A percentile compares a stretch with the other conserved stretches of the same genome.
These are phyloP conservation scores for Aspergillus vadensis DNA, from an alignment of 2,329 filamentous ascomycete genomes.

Conservation along the genomic window DNA sequence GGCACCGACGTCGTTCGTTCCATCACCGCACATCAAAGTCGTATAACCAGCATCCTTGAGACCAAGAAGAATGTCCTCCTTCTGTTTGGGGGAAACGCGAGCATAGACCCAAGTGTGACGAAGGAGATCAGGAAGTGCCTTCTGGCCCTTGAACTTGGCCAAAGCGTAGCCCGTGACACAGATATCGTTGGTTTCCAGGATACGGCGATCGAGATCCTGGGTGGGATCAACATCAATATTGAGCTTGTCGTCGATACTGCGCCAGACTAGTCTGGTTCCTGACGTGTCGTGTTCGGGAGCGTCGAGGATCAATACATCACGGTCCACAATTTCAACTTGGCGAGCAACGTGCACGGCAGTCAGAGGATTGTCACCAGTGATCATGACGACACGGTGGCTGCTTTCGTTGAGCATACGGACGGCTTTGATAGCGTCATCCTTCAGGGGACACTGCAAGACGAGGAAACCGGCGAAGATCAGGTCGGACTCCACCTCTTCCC, in stretches of 20 bases:
- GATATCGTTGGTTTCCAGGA: slow-evolving; percentile 83
- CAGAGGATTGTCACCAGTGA: slow-evolving; percentile 95
- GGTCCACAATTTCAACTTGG: slow-evolving; percentile 95
- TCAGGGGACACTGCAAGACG: slow-evolving; percentile 91
- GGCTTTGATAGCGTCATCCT: slow-evolving; percentile 91
- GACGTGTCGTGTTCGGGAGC: slow-evolving; percentile 86
- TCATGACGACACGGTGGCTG: slow-evolving; percentile 98
- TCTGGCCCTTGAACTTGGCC: slow-evolving; percentile 80
- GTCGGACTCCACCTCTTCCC: slow-evolving; percentile 84
- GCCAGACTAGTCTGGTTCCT: slow-evolving; percentile 84
- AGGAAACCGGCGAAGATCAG: slow-evolving; percentile 92
- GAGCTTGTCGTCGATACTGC: slow-evolving; percentile 87
- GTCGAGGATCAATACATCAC: slow-evolving; percentile 91
- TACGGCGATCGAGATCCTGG: slow-evolving; percentile 75
- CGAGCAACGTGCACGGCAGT: slow-evolving; percentile 94
- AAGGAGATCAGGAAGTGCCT: slow-evolving; percentile 74
- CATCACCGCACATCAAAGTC: slow-evolving; percentile 97
- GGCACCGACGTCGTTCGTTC: slow-evolving; percentile 96
- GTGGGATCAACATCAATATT: slow-evolving; percentile 83
- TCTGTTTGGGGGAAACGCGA: slow-evolving; percentile 96
- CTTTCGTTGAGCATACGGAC: slow-evolving; percentile 98
- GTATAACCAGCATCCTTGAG: slow-evolving; percentile 97
- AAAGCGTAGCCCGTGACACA: slow-evolving; percentile 95
- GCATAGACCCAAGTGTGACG: slow-evolving; percentile 97
- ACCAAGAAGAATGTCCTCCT: slow-evolving; percentile 96